phyloP scores from a whole-genome alignment of 768 basidiomycete genomes.

The Agaricus sinodeliciosus region DNA sequence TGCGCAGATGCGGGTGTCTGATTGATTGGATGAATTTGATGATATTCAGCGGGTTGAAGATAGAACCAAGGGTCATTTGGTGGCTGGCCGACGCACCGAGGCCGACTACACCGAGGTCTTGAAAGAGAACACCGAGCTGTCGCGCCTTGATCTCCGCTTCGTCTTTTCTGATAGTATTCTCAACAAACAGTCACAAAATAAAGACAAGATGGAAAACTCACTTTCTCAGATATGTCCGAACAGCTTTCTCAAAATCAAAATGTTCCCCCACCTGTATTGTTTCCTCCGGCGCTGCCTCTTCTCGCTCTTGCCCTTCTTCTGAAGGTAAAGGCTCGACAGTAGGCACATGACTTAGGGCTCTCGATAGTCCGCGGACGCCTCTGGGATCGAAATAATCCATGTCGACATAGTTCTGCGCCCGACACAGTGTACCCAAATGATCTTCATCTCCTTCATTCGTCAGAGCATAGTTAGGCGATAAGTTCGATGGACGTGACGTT shows the following conservation, averaged over 20 bases:
- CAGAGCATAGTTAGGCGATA: not conserved
- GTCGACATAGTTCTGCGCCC: constrained; percentile 25
- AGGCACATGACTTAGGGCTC: constrained; percentile 26
- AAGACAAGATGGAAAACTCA: constrained; percentile 15
- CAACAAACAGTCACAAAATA: not conserved
- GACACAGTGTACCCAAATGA: not conserved
- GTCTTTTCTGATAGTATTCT: constrained; percentile 28
- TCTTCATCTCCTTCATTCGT: not conserved
- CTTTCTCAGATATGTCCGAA: constrained; percentile 26
- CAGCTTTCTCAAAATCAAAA: constrained; percentile 31
- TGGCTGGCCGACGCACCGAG: constrained; percentile 47
- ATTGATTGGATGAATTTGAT: constrained; percentile 34
- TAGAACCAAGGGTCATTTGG: constrained; percentile 56
- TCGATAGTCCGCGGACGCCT: constrained; percentile 36
- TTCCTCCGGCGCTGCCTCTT: constrained; percentile 17
- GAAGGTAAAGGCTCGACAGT: constrained; percentile 4
- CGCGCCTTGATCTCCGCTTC: constrained; percentile 44
- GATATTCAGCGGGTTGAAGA: constrained; percentile 46
- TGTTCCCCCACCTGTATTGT: constrained; percentile 20
- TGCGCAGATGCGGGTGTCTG: constrained; percentile 56
- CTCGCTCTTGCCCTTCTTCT: constrained; percentile 11
- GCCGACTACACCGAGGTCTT: constrained; percentile 53
- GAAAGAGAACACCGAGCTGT: constrained; percentile 56
- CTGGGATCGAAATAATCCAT: constrained; percentile 48
- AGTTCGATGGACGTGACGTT: not conserved